Evolutionary conservation across 2,329 filamentous ascomycete species (phyloP), one percentile per base, ranked within the genome.

Genomic region (Penicillium sp.): DNA sequence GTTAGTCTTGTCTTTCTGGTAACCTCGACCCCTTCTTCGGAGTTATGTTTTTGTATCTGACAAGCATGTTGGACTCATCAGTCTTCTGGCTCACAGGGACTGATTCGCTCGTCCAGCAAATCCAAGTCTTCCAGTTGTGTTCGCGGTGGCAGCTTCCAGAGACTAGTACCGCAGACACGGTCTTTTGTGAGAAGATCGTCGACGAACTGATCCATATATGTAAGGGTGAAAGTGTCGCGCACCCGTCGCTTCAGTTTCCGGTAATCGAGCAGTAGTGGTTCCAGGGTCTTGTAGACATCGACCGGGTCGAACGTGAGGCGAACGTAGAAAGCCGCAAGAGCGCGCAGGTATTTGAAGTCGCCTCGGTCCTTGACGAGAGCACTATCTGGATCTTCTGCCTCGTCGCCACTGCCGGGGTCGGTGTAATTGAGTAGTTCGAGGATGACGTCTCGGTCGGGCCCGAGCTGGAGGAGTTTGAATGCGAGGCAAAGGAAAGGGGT

Each of bases 391-490:
- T 70, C 63, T 42, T 65, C 64, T 6, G 57, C 64, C 16, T 72
- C 68, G 2, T 67, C 65, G 29, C 68, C 69, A 31, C 68, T 72
- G 75, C 90, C 91, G 71, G 92, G 91, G 50, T 85, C 91, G 52
- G 87, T 88, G 65, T 87, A 87, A 54, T 84, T 78, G 31, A 99
- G 75, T 72, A 97, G 97, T 68, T 91, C 90, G 39, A 83, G 74
- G 29, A 99, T 78, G 34, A 97, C 83, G 41, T 87, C 88, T 70
- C 90, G 87, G 57, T 85, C 83, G 1, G 94, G 94, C 27, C 86
- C 86, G 10, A 99, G 82, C 76, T 97, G 91, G 54, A 97, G 82
- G 50, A 99, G 82, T 79, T 97, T 99, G 76, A 99, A 96, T 3
- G 89, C 89, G 3, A 99, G 82, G 68, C 94, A 99, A 27, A 99